phyloP scores from a whole-genome alignment of 176 grass and related monocot species.

The Eragrostis curvula region DNA sequence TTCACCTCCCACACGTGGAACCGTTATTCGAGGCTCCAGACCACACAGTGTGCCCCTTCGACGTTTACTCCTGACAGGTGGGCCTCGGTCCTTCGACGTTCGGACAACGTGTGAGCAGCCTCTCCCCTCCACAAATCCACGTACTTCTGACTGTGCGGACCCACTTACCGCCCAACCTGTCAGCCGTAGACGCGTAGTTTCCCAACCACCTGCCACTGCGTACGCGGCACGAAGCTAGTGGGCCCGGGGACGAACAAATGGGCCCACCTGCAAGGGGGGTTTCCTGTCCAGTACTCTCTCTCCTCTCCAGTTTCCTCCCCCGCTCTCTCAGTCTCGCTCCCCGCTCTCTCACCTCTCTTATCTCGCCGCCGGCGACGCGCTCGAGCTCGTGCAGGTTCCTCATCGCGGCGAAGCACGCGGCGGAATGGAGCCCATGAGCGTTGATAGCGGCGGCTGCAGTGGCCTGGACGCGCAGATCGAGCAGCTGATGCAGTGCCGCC shows the following conservation, averaged over 20 bases:
- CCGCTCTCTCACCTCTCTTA: slow-evolving; percentile 18
- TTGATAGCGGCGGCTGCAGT: slow-evolving; percentile 59
- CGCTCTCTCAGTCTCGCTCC: slow-evolving; percentile 31
- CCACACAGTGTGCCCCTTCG: too few species aligned
- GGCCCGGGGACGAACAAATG: not conserved
- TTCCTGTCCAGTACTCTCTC: slow-evolving; percentile 15
- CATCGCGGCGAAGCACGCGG: slow-evolving; percentile 11
- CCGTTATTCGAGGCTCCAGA: too few species aligned
- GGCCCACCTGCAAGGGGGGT: slow-evolving; percentile 31
- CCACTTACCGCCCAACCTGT: slow-evolving; percentile 17
- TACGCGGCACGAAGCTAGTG: slow-evolving; percentile 16
- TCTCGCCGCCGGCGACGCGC: slow-evolving; percentile 33
- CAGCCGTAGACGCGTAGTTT: not conserved
- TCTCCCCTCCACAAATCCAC: not conserved
- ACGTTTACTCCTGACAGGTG: too few species aligned
- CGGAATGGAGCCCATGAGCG: slow-evolving; percentile 57
- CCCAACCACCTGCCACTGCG: not conserved
- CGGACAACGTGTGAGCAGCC: not conserved
- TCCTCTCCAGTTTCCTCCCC: not conserved
- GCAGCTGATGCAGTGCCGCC: slow-evolving; percentile 98
- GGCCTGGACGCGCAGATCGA: slow-evolving; percentile 92
- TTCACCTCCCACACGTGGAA: too few species aligned
- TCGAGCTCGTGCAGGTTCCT: slow-evolving; percentile 49
- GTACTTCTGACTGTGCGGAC: not conserved
- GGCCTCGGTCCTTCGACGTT: not conserved